Evolutionary conservation across 176 grass and related monocot genomes (phyloP).

Genomic region (Oryza australiensis): DNA sequence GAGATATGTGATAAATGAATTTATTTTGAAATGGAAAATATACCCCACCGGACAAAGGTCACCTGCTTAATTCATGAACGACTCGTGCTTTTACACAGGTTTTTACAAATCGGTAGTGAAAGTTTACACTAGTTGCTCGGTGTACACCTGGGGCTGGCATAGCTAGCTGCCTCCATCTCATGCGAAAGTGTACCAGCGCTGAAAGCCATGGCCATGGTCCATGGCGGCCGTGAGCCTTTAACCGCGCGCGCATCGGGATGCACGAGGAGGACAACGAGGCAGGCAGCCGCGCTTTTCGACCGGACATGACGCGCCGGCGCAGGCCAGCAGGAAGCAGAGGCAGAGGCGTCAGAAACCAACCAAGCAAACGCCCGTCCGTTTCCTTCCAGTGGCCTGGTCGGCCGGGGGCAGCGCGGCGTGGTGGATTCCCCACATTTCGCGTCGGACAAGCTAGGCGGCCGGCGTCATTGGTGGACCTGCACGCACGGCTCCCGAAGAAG

Average conservation of each 20-base stretch:
- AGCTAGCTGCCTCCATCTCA: too few relatives aligned
- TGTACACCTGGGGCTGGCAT: too few relatives aligned
- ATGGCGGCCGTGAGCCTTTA: too few relatives aligned
- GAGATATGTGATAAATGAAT: too few relatives aligned
- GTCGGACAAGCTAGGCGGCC: not conserved
- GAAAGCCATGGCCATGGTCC: not conserved
- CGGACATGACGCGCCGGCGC: conserved; percentile 13
- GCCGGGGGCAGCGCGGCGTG: not conserved
- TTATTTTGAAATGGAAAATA: too few relatives aligned
- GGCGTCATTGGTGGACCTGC: conserved; percentile 1
- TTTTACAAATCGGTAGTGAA: too few relatives aligned
- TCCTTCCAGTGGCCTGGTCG: not conserved
- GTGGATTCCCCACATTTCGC: conserved; percentile 12
- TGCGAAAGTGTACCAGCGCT: not conserved
- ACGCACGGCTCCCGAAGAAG: conserved; percentile 6
- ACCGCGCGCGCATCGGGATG: not conserved
- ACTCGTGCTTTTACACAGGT: too few relatives aligned
- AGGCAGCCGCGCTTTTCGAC: not conserved
- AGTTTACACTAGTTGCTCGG: too few relatives aligned
- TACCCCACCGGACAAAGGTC: too few relatives aligned
- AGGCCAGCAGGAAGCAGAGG: not conserved
- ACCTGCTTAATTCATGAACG: too few relatives aligned
- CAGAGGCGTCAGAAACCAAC: not conserved
- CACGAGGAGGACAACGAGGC: not conserved
- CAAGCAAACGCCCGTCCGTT: conserved; percentile 23